Percentiles rank a stretch among this genome's conserved stretches.
Evolutionary conservation across 306 rosid genomes (phyloP).

Genomic region (Castanopsis chinensis): DNA sequence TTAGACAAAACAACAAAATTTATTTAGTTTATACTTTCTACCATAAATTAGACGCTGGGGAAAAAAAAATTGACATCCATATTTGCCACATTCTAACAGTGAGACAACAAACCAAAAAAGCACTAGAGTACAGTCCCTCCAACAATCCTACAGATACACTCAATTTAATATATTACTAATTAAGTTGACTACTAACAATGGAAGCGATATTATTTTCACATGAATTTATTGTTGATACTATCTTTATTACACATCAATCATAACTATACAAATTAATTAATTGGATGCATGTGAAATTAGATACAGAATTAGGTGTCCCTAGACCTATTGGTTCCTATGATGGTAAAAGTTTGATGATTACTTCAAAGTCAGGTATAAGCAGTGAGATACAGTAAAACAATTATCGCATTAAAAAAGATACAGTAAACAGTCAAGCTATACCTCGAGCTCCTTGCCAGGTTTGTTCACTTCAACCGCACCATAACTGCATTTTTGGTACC

Average conservation of each 20-base stretch:
- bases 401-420: too few species aligned
- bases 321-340: neutral
- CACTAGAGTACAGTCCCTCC: neutral
- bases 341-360: neutral
- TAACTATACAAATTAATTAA: too few species aligned
- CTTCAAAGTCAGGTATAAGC: neutral
- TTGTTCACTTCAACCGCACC: slow-evolving; percentile 84
- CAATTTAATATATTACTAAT: too few species aligned
- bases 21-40: too few species aligned
- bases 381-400: neutral
- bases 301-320: too few species aligned
- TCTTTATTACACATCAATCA: too few species aligned
- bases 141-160: too few species aligned
- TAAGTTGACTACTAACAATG: too few species aligned
- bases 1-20: neutral
- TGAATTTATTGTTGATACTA: too few species aligned
- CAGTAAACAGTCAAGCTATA: slow-evolving; percentile 2
- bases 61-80: neutral
- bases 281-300: too few species aligned
- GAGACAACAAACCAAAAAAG: neutral
- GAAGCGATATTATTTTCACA: too few species aligned
- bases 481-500: slow-evolving; percentile 94
- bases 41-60: neutral
- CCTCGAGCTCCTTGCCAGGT: slow-evolving; percentile 95
- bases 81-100: neutral